Base-by-base conservation (phyloP, 306 rosid genomes). In the Ochetophila trinervis region DNA sequence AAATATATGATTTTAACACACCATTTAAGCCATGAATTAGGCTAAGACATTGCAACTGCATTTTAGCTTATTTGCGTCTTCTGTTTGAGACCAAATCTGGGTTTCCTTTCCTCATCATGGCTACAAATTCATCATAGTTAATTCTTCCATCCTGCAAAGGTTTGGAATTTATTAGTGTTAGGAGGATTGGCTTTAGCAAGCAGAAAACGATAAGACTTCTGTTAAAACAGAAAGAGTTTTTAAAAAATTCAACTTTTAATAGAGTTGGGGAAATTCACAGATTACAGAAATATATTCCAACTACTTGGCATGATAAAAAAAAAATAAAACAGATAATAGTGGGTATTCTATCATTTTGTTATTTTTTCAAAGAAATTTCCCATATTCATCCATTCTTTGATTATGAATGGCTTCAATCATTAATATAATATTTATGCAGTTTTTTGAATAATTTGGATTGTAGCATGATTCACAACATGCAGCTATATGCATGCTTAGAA, bases 21-120 rank as follows among this genome's bases (percentile, higher is more conserved):
- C 34, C 0, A 24, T 10, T 53, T 20, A 12, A 20, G 52, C 14
- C 56, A 47, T 15, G 52, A 17, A 30, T 61, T 36, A 21, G 5
- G 32, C 62, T n/a, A 52, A 67, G 22, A 57, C 21, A 23, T 32
- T 16, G 10, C 1, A 36, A 32, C 56, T 23, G 7, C 36, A 15
- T 37, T 34, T 18, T 35, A 60, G 42, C 53, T 78, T 67, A 89
- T 82, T 89, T 89, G 68, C 87, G 83, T 40, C 89, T 76, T 79
- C 96, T 80, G 64, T 83, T 79, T 57, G 74, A 30, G 5, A 32
- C 76, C 58, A 85, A 58, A 27, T 89, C 98, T 6, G 92, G 96
- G 71, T 79, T 79, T 68, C 98, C 98, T 76, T 87, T 92, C 82
- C 89, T 92, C 96, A 92, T 92, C 98, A 92, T 92, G 27, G 95